A percentile compares a stretch with the other conserved stretches of the same genome.
Evolutionary conservation across 2,329 filamentous ascomycete genomes (phyloP).

Genomic region (Venturia effusa): DNA sequence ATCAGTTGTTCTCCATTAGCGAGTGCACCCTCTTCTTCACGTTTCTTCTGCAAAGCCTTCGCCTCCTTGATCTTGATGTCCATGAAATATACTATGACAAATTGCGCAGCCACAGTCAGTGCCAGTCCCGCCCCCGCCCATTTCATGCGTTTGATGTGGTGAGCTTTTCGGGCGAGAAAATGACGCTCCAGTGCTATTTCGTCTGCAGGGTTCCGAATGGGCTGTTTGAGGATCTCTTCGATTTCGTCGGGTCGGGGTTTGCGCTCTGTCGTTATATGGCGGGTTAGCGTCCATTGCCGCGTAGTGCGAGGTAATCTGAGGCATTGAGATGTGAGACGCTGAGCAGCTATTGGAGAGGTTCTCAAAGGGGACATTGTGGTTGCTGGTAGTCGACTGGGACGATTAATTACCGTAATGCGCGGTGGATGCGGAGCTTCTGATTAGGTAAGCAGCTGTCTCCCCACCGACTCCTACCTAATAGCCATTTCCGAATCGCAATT

Average conservation of each 20-base stretch:
- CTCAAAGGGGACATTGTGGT: not conserved
- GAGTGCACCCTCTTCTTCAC: not conserved
- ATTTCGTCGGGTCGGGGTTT: not conserved
- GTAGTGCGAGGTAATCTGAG: not conserved
- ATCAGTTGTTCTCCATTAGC: not conserved
- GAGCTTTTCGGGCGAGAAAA: not conserved
- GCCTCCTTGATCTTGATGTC: conserved; percentile 5
- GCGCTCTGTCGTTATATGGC: not conserved
- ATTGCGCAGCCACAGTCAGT: not conserved
- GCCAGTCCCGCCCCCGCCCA: not conserved
- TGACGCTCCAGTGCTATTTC: not conserved
- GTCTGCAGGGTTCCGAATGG: conserved; percentile 8
- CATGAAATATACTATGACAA: conserved; percentile 3
- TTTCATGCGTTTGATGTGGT: conserved; percentile 7
- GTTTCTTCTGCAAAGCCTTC: not conserved
- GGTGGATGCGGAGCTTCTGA: not conserved
- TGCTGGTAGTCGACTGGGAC: not conserved
- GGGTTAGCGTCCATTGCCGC: not conserved
- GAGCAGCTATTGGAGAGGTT: not conserved
- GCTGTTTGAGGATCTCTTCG: not conserved
- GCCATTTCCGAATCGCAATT: no score
- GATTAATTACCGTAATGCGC: not conserved
- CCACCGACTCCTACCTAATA: not conserved
- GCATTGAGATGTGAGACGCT: not conserved
- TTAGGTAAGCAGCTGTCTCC: not conserved